phyloP scores from a whole-genome alignment of 352 stramenopile species.

The Phytophthora europaea region DNA sequence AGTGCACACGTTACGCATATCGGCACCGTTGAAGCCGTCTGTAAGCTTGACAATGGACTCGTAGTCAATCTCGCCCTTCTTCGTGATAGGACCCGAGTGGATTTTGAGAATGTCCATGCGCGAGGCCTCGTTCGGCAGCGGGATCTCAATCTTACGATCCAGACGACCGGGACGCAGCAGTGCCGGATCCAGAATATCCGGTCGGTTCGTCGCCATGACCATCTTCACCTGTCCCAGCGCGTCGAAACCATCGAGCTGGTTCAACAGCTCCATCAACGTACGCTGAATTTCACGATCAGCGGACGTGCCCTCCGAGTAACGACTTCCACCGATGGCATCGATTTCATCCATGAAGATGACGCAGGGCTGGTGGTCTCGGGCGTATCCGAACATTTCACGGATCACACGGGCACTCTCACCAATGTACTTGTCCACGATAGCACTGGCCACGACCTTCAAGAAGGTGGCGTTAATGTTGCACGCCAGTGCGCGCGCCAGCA shows the following conservation, averaged over 20 bases:
- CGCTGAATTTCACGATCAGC: constrained; percentile 99
- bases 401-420: constrained; percentile 99
- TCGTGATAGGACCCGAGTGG: constrained; percentile 98
- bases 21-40: constrained; percentile 99
- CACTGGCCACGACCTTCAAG: constrained; percentile 99
- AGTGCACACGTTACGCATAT: constrained; percentile 99
- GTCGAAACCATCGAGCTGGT: constrained; percentile 99
- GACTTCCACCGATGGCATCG: constrained; percentile 98
- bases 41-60: constrained; percentile 99
- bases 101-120: constrained; percentile 99
- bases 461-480: constrained; percentile 99
- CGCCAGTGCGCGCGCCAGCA: constrained; percentile 97
- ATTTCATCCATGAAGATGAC: constrained; percentile 99
- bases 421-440: constrained; percentile 99
- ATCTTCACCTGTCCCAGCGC: constrained; percentile 98
- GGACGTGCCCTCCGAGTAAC: constrained; percentile 98
- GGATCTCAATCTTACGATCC: constrained; percentile 99
- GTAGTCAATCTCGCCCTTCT: constrained; percentile 99
- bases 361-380: constrained; percentile 98
- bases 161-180: constrained; percentile 98
- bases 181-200: constrained; percentile 99
- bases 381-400: constrained; percentile 99
- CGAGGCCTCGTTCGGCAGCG: constrained; percentile 98
- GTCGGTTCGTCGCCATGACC: constrained; percentile 99
- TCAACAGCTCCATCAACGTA: constrained; percentile 99